Evolutionary conservation across 2,329 filamentous ascomycete genomes (phyloP).

Genomic region (Chaetomium sp.): DNA sequence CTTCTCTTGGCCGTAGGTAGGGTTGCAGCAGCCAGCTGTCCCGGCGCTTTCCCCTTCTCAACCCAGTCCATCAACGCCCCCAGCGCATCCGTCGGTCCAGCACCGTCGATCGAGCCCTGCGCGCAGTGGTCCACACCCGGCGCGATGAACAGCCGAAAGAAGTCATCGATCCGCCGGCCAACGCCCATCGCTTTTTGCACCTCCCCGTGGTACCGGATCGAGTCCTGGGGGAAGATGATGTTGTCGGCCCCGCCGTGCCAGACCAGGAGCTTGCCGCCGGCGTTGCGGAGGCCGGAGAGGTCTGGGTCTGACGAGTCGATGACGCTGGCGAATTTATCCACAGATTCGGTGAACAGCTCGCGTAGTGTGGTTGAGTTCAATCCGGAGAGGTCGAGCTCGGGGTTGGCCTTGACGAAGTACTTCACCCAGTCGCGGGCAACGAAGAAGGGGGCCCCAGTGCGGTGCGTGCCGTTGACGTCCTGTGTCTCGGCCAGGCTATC

Average conservation of each 20-base stretch:
- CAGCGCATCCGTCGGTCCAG: conserved; percentile 27
- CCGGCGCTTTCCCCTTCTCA: conserved; percentile 16
- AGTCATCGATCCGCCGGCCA: conserved; percentile 11
- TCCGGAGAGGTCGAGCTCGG: neutral
- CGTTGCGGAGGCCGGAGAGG: conserved; percentile 36
- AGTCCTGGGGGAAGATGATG: conserved; percentile 40
- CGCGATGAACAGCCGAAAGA: conserved; percentile 52
- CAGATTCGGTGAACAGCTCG: conserved; percentile 23
- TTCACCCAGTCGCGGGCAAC: conserved; percentile 5
- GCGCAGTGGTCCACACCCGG: conserved; percentile 54
- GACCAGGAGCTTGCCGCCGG: conserved; percentile 42
- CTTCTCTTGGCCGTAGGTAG: neutral
- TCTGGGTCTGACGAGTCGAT: conserved; percentile 37
- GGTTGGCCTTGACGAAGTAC: conserved; percentile 5
- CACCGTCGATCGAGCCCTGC: conserved; percentile 27
- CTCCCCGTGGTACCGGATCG: conserved; percentile 39
- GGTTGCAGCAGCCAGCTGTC: conserved; percentile 5
- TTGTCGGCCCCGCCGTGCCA: conserved; percentile 43
- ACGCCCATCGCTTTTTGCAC: conserved; percentile 37
- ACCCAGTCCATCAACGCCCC: conserved; percentile 29
- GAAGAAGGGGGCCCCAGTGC: neutral
- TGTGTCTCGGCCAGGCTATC: neutral
- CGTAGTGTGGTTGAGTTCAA: neutral
- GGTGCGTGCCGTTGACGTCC: neutral
- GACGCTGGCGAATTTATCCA: conserved; percentile 15